Conservation (phyloP, 1,284 basidiomycete genomes). For the Naganishia liquefaciens region DNA sequence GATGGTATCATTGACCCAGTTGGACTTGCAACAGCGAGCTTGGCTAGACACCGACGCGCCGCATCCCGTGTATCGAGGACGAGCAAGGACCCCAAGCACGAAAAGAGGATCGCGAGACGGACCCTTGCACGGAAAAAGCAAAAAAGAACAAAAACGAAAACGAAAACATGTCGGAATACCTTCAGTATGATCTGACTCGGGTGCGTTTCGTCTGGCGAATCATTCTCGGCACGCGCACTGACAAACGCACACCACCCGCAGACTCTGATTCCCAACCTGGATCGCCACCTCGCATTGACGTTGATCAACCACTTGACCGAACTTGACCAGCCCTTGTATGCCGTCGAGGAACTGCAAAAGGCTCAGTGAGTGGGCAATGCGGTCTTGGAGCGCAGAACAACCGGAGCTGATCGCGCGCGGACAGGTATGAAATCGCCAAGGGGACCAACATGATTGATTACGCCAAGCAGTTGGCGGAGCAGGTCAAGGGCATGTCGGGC, state of each 20-base stretch:
- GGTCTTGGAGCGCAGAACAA: background rate
- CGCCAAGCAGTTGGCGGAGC: constrained; percentile 73
- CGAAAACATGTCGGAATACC: constrained; percentile 40
- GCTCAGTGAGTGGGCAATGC: constrained; percentile 48
- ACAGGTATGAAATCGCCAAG: constrained; percentile 87
- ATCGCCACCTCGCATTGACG: constrained; percentile 91
- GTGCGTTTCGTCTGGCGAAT: constrained; percentile 38
- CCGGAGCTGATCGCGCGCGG: constrained; percentile 8
- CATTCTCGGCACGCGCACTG: background rate
- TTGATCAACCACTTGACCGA: constrained; percentile 82
- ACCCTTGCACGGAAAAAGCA: background rate
- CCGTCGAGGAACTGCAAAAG: constrained; percentile 47
- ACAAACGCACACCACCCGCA: constrained; percentile 42
- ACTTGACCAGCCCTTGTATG: constrained; percentile 56
- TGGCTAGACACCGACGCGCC: too few species aligned
- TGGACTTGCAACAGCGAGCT: background rate
- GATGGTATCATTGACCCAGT: too few species aligned
- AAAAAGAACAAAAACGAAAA: background rate
- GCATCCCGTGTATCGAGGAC: too few species aligned
- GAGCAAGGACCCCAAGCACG: too few species aligned
- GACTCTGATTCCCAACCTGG: constrained; percentile 88
- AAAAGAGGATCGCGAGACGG: too few species aligned
- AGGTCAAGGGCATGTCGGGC: constrained; percentile 72
- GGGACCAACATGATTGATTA: constrained; percentile 97
- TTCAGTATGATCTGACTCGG: constrained; percentile 79